These are phyloP conservation scores for Naganishia cerealis DNA, from an alignment of 1,284 basidiomycete species.

Conservation along the genomic window DNA sequence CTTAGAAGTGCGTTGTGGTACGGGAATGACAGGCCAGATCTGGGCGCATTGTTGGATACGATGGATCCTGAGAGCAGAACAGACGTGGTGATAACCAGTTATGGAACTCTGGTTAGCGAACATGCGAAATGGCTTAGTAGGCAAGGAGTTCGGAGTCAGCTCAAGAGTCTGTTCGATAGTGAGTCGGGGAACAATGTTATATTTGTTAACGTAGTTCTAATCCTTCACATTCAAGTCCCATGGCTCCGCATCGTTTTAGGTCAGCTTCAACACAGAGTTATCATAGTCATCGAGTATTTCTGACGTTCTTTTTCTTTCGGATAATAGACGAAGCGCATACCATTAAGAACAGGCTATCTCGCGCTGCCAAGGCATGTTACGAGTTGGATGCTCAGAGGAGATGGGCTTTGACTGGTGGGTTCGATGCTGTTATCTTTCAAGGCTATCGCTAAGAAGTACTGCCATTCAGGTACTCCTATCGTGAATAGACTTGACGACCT, in stretches of 20 bases:
- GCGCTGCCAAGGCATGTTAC: slow-evolving; percentile 86
- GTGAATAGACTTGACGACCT: slow-evolving; percentile 93
- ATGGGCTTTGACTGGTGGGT: slow-evolving; percentile 82
- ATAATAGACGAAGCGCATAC: slow-evolving; percentile 83
- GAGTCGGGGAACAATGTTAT: slow-evolving; percentile 40
- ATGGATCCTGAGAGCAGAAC: slow-evolving; percentile 57
- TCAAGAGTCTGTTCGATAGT: slow-evolving; percentile 71
- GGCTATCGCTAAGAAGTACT: neutral
- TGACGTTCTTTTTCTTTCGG: slow-evolving; percentile 29
- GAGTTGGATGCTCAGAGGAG: slow-evolving; percentile 74
- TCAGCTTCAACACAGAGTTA: slow-evolving; percentile 5
- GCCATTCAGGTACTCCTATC: slow-evolving; percentile 77
- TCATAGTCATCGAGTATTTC: slow-evolving; percentile 28
- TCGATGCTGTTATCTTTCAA: neutral
- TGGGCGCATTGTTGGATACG: slow-evolving; percentile 64
- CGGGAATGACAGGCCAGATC: slow-evolving; percentile 73
- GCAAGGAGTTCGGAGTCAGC: slow-evolving; percentile 39
- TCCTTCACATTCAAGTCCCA: slow-evolving; percentile 58
- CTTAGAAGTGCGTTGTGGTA: slow-evolving; percentile 74
- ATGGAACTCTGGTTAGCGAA: slow-evolving; percentile 81
- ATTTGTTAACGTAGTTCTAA: neutral
- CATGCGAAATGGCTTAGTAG: slow-evolving; percentile 63
- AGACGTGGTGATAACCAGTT: slow-evolving; percentile 84
- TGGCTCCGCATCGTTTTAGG: slow-evolving; percentile 66
- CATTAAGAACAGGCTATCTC: slow-evolving; percentile 87